phyloP scores from a whole-genome alignment of 1,139 yeast species.

The Lodderomyces pseudojiufengensis region DNA sequence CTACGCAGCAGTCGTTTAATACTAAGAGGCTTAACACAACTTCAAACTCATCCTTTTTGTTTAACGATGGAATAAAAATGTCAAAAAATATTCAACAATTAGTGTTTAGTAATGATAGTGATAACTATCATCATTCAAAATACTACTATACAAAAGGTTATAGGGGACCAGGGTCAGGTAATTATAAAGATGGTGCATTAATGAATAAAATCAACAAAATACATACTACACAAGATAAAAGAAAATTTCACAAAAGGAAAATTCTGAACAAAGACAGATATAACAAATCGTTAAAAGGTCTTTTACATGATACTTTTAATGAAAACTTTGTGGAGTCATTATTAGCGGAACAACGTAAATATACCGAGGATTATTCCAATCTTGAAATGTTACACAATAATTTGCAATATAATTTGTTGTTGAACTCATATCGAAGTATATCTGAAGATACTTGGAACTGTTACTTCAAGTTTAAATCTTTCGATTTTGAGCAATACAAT shows the following conservation, averaged over 20 bases:
- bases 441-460: conserved; percentile 39
- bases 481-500: conserved; percentile 39
- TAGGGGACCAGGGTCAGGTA: conserved; percentile 48
- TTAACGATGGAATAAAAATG: conserved; percentile 21
- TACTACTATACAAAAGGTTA: conserved; percentile 41
- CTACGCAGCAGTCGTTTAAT: conserved; percentile 15
- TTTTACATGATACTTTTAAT: conserved; percentile 34
- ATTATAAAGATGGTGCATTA: conserved; percentile 44
- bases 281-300: conserved; percentile 34
- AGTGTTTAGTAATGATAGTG: conserved; percentile 35
- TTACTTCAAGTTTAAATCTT: conserved; percentile 36
- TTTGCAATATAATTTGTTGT: conserved; percentile 38
- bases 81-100: conserved; percentile 37
- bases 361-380: conserved; percentile 36
- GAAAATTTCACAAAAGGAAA: conserved; percentile 16
- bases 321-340: conserved; percentile 30
- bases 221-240: conserved; percentile 19
- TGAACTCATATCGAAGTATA: conserved; percentile 41
- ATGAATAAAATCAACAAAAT: conserved; percentile 39
- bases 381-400: conserved; percentile 45
- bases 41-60: conserved; percentile 22
- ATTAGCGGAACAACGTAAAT: conserved; percentile 27
- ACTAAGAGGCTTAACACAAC: conserved; percentile 18
- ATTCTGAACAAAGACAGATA: conserved; percentile 18
- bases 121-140: conserved; percentile 31